Conservation (phyloP, 495 filamentous ascomycete genomes). For the Trichoderma orchidacearum region DNA sequence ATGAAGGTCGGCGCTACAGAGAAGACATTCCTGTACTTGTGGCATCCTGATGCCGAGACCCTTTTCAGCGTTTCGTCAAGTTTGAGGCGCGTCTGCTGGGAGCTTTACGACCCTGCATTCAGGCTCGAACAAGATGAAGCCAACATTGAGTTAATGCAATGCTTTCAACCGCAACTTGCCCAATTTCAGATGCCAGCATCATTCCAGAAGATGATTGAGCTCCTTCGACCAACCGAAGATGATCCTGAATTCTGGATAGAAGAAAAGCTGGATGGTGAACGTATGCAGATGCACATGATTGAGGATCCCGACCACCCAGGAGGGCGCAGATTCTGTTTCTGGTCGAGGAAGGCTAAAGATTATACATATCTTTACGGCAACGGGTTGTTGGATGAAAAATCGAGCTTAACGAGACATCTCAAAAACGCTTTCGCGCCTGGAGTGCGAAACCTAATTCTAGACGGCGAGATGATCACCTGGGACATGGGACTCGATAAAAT, state of each 20-base stretch:
- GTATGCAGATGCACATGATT: slow-evolving; percentile 92
- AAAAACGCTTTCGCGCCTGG: slow-evolving; percentile 62
- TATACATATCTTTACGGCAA: slow-evolving; percentile 91
- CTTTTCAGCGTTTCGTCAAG: slow-evolving; percentile 87
- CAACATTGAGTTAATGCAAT: slow-evolving; percentile 76
- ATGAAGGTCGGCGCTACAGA: slow-evolving; percentile 98
- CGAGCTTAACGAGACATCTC: slow-evolving; percentile 69
- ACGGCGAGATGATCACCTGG: slow-evolving; percentile 99
- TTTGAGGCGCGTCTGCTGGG: slow-evolving; percentile 88
- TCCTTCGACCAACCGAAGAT: slow-evolving; percentile 54
- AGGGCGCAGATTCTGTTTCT: slow-evolving; percentile 69
- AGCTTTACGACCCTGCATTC: slow-evolving; percentile 64
- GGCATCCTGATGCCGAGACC: slow-evolving; percentile 87
- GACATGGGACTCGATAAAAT: slow-evolving; percentile 76
- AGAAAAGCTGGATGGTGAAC: slow-evolving; percentile 92
- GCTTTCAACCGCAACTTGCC: slow-evolving; percentile 92
- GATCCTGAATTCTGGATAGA: slow-evolving; percentile 87
- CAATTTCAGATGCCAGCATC: slow-evolving; percentile 80
- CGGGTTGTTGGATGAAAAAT: slow-evolving; percentile 58
- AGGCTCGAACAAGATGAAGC: slow-evolving; percentile 63
- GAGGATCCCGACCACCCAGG: slow-evolving; percentile 53
- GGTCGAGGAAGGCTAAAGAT: slow-evolving; percentile 93
- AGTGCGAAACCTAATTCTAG: slow-evolving; percentile 75
- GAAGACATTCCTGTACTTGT: slow-evolving; percentile 77
- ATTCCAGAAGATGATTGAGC: slow-evolving; percentile 67